Evolutionary conservation across 306 rosid species (phyloP).

Genomic region (Prinsepia uniflora): DNA sequence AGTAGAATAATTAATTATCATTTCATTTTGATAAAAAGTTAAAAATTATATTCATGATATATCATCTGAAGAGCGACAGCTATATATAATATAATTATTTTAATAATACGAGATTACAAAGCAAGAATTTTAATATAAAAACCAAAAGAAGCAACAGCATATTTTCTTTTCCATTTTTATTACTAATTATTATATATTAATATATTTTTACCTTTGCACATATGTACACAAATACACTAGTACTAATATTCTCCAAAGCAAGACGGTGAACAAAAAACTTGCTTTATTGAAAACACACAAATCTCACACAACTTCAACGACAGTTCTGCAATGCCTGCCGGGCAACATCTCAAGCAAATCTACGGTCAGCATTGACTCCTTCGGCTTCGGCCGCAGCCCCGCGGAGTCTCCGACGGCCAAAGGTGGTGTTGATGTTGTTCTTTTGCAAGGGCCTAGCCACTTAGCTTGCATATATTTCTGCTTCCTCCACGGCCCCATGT

Average conservation of each 20-base stretch:
- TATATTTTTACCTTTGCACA: neutral
- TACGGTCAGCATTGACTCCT: constrained; percentile 68
- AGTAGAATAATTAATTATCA: no score
- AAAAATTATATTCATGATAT: no score
- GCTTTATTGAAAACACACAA: neutral
- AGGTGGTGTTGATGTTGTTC: constrained; percentile 38
- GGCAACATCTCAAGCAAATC: constrained; percentile 63
- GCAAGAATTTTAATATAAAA: no score
- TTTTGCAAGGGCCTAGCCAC: constrained; percentile 71
- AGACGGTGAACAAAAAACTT: neutral
- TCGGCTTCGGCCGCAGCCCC: constrained; percentile 34
- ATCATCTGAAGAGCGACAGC: no score
- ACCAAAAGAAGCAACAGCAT: neutral
- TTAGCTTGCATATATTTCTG: constrained; percentile 78
- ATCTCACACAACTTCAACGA: constrained; percentile 46
- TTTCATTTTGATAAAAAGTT: no score
- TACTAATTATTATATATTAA: neutral
- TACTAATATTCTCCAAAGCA: neutral
- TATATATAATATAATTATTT: no score
- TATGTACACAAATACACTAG: neutral
- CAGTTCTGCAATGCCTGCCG: constrained; percentile 36
- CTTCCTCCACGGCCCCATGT: constrained; percentile 94
- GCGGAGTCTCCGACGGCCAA: constrained; percentile 27
- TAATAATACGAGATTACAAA: no score
- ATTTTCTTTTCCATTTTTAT: neutral